phyloP scores from a whole-genome alignment of 768 basidiomycete genomes.

The Rhodosporidiobolus sp. region DNA sequence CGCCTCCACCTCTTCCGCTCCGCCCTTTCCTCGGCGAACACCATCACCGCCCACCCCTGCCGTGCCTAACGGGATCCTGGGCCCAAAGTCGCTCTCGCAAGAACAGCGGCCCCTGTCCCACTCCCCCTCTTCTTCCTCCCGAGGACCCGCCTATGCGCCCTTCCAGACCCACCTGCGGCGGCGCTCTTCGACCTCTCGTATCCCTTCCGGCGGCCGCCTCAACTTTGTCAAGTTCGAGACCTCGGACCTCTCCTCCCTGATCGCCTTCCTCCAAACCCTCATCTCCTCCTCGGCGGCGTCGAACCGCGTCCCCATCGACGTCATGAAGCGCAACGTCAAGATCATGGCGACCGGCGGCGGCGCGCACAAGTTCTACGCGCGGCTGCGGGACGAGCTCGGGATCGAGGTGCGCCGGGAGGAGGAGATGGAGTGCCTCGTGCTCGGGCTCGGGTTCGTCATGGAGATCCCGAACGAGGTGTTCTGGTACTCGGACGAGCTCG shows the following conservation, averaged over 20 bases:
- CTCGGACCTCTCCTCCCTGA: slow-evolving; percentile 74
- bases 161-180: slow-evolving; percentile 35
- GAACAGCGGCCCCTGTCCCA: slow-evolving; percentile 51
- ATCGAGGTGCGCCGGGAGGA: slow-evolving; percentile 89
- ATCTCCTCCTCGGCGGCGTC: slow-evolving; percentile 79
- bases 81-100: slow-evolving; percentile 51
- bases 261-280: slow-evolving; percentile 79
- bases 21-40: slow-evolving; percentile 1
- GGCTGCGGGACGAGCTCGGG: slow-evolving; percentile 67
- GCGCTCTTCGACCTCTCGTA: slow-evolving; percentile 28
- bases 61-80: slow-evolving; percentile 48
- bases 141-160: slow-evolving; percentile 54
- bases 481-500: slow-evolving; percentile 96
- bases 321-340: slow-evolving; percentile 89
- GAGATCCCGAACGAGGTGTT: slow-evolving; percentile 96
- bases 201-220: slow-evolving; percentile 71
- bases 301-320: slow-evolving; percentile 75
- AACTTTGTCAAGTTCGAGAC: slow-evolving; percentile 99
- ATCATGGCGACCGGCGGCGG: slow-evolving; percentile 98
- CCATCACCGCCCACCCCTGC: slow-evolving; percentile 33
- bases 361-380: slow-evolving; percentile 86
- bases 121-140: slow-evolving; percentile 58
- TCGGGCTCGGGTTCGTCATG: slow-evolving; percentile 91
- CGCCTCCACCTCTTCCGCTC: background rate
- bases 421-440: slow-evolving; percentile 98